Percentiles rank a stretch among this genome's conserved stretches.
phyloP scores from a whole-genome alignment of 305 asterid genomes.

The Stenogyne calaminthoides region DNA sequence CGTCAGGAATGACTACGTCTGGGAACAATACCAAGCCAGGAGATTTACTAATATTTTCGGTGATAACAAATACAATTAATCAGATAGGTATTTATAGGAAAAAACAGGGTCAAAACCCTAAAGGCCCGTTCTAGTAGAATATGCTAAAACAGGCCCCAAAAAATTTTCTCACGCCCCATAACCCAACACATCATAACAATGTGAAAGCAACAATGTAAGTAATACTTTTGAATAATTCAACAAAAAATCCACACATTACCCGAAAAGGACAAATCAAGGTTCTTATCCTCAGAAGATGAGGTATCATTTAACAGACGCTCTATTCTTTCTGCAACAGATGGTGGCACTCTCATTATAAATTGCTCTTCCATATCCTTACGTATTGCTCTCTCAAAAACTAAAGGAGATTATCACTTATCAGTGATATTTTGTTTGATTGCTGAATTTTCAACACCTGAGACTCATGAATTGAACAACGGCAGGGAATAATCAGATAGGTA shows the following conservation, averaged over 20 bases:
- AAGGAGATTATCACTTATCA: background rate
- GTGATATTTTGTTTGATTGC: background rate
- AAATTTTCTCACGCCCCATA: too few species aligned
- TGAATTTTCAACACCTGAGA: constrained; percentile 21
- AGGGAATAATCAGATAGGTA: background rate
- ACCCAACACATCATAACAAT: too few species aligned
- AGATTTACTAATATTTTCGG: too few species aligned
- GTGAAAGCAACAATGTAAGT: background rate
- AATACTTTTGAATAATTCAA: background rate
- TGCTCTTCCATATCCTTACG: constrained; percentile 81
- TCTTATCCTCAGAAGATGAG: constrained; percentile 76
- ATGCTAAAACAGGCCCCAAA: too few species aligned
- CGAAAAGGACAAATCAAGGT: constrained; percentile 71
- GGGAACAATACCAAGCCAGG: too few species aligned
- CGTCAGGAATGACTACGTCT: too few species aligned
- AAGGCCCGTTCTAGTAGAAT: too few species aligned
- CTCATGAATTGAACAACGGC: background rate
- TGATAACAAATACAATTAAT: too few species aligned
- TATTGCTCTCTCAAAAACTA: constrained; percentile 11
- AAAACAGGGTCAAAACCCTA: too few species aligned
- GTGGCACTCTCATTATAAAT: constrained; percentile 81
- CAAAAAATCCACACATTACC: constrained; percentile 39
- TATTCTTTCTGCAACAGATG: constrained; percentile 88
- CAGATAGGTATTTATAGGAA: too few species aligned
- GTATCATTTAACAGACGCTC: constrained; percentile 71